These are phyloP conservation scores for Orobanche coerulescens DNA, from an alignment of 257 asterid species.

Conservation along the genomic window DNA sequence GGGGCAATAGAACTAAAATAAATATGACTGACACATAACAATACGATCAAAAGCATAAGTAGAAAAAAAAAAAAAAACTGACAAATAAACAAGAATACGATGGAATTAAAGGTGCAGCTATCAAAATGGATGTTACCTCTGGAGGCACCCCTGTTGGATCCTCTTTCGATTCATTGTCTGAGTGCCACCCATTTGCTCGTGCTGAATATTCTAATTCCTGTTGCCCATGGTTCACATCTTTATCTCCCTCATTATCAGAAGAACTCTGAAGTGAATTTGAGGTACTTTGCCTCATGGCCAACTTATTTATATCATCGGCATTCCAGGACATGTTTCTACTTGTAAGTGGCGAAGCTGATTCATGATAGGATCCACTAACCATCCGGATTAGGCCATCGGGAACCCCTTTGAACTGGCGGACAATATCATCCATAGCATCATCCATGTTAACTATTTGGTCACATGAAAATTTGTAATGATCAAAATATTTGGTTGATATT, in stretches of 20 bases:
- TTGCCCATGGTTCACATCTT: conserved; percentile 41
- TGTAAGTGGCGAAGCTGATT: conserved; percentile 36
- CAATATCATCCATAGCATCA: conserved; percentile 87
- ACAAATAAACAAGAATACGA: conserved; percentile 2
- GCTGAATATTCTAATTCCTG: conserved; percentile 39
- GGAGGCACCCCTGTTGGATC: conserved; percentile 77
- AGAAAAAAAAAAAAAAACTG: neutral
- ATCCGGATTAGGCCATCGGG: conserved; percentile 69
- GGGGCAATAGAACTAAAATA: neutral
- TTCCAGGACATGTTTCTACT: conserved; percentile 51
- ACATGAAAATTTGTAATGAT: conserved; percentile 15
- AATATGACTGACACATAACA: neutral
- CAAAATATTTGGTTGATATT: conserved; percentile 5
- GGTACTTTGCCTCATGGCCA: conserved; percentile 38
- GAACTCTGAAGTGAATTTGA: conserved; percentile 48
- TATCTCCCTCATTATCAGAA: conserved; percentile 73
- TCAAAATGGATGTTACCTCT: conserved; percentile 49
- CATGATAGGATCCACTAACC: conserved; percentile 50
- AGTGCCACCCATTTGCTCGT: conserved; percentile 47
- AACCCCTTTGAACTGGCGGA: conserved; percentile 86
- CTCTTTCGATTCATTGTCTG: conserved; percentile 56
- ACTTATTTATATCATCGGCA: conserved; percentile 51
- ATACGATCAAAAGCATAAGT: neutral
- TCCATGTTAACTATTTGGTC: conserved; percentile 64
- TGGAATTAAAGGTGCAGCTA: conserved; percentile 8